Base-by-base conservation (phyloP, 2,329 filamentous ascomycete genomes). In the Fusarium falciforme region DNA sequence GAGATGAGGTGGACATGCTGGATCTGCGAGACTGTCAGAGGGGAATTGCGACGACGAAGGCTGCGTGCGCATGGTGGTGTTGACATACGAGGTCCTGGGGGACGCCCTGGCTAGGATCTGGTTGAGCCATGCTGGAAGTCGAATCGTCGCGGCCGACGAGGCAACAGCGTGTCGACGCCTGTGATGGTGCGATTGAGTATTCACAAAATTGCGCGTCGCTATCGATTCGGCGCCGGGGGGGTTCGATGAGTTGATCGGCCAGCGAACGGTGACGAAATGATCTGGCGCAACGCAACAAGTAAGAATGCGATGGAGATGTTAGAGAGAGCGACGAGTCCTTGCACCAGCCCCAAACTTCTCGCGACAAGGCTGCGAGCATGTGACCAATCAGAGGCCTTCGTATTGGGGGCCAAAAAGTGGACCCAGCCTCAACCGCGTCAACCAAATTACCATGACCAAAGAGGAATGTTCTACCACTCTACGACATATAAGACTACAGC, bases 1-100 rank as follows among this genome's bases (percentile, higher is more conserved):
- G 95, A 98, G 73, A 98, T 87, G 71, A 98, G 90, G 82, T 98
- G 96, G 77, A 98, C 91, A 85, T 98, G 96, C 62, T 92, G 92
- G 80, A 97, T 90, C 94, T 96, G 80, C 20, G 36, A 33, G 12
- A 44, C 10, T 49, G 68, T 81, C 33, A 81, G 75, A 68, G 54
- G 60, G 29, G 35, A 58, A 54, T 44, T 62, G 64, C 64, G 54
- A 67, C 47, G 33, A 16, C 2, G 27, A 20, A 20, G n/a, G 60
- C 22, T 63, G 16, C 54, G 57, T 59, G 54, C 60, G 62, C 44
- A 44, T 52, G 36, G 17, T 54, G 47, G 47, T 52, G 47, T 52
- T 52, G 36, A 76, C 84, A 64, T 78, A 85, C 84, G 67, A 85
- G 79, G 74, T 85, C 84, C 80, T 82, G 82, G 31, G 84, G 82